Percentiles rank a stretch among this genome's conserved stretches.
Evolutionary conservation across 371 early-diverging fungal species (phyloP).

Genomic region (Spraguea lophii): DNA sequence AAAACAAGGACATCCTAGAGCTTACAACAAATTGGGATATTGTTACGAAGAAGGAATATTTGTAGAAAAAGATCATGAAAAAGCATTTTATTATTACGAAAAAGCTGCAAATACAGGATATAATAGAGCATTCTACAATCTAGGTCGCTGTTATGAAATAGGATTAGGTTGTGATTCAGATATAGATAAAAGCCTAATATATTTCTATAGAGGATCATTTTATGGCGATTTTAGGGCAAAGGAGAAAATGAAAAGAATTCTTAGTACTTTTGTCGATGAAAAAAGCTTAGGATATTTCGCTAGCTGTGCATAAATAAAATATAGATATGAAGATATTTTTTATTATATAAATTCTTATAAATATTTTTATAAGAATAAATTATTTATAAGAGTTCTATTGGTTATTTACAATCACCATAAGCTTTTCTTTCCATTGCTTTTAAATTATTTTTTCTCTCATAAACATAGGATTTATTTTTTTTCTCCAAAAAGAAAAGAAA

Average conservation of each 20-base stretch:
- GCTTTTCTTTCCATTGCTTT: no score
- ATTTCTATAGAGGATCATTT: slow-evolving; percentile 18
- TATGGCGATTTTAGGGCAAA: slow-evolving; percentile 6
- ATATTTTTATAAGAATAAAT: no score
- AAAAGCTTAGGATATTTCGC: no score
- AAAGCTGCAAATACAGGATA: slow-evolving; percentile 13
- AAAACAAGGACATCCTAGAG: slow-evolving; percentile 23
- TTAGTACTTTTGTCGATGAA: no score
- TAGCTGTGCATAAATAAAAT: no score
- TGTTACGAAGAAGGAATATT: slow-evolving; percentile 32
- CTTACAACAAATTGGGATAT: slow-evolving; percentile 28
- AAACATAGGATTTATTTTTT: no score
- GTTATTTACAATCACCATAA: no score
- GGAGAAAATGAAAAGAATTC: slow-evolving; percentile 3
- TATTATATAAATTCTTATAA: no score
- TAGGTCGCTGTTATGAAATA: slow-evolving; percentile 16
- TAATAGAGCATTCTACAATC: slow-evolving; percentile 4
- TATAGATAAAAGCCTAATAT: slow-evolving; percentile 7
- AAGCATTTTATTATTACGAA: slow-evolving; percentile 14
- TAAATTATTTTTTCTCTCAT: no score
- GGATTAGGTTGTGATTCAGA: slow-evolving; percentile 9
- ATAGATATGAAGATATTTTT: no score
- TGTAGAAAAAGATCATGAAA: slow-evolving; percentile 7
- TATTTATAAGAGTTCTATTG: no score
- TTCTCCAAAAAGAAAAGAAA: no score